Base-by-base conservation (phyloP, 164 flowering plant genomes). In the Kalanchoe fedtschenkoi region DNA sequence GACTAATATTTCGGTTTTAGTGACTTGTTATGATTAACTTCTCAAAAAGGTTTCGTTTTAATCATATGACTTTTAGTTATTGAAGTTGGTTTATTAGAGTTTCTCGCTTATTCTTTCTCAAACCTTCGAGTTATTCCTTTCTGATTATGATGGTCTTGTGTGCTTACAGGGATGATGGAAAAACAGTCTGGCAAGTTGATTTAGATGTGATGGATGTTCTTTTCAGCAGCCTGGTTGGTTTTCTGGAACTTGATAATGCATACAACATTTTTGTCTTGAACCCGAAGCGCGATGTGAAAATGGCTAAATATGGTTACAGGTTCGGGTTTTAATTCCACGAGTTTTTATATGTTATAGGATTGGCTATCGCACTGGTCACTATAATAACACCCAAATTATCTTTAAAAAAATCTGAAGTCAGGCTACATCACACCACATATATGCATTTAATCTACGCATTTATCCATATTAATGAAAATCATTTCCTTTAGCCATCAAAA, bases 191-290 rank as follows among this genome's bases (percentile, higher is more conserved):
- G 90, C 98, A 93, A 80, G 96, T 93, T 28, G 96, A 93, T 68
- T 74, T 85, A 72, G 95, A 87, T 69, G 72, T 76, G 73, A 86
- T 90, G 84, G 90, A 82, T 64, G 79, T 70, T 70, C 68, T 93
- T 70, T 81, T 83, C 72, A 70, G 79, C 60, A 86, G 86, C 76
- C 84, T 93, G 57, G 80, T 85, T 70, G 82, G 83, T 42, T 93
- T 88, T 74, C 86, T 93, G 69, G 81, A 85, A 66, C 83, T 93
- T 70, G 92, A 77, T 46, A 81, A 81, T 75, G 92, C 87, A 32
- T 90, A 90, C 68, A 93, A 88, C 65, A 66, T 93, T 60, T 93
- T 93, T 70, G 63, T 93, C 62, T 69, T 89, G 85, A 93, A 93
- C 71, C 97, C 92, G 6, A 88, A 82, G 69, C 81, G 53, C 58